Conservation (phyloP, 1,284 basidiomycete species). For the Neonothopanus nambi region DNA sequence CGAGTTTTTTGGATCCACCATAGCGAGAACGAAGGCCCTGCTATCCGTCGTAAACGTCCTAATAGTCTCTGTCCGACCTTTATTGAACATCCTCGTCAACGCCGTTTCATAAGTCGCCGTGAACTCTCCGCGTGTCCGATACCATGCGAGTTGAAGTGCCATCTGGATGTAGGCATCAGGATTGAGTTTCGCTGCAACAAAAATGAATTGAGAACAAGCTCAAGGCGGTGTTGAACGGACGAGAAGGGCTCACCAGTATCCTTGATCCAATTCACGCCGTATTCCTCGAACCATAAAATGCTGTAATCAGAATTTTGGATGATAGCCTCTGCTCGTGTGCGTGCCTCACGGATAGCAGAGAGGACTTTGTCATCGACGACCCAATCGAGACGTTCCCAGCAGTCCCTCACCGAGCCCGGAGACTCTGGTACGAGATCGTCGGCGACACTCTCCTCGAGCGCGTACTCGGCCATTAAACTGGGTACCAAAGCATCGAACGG, state of each 20-base stretch:
- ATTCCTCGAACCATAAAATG: constrained; percentile 84
- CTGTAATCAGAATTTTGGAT: constrained; percentile 84
- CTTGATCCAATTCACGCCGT: constrained; percentile 92
- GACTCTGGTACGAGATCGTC: constrained; percentile 30
- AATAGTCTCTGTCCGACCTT: constrained; percentile 93
- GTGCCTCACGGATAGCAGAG: constrained; percentile 62
- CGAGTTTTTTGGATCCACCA: constrained; percentile 56
- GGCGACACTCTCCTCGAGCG: constrained; percentile 66
- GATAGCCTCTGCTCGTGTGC: constrained; percentile 57
- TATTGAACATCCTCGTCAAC: constrained; percentile 87
- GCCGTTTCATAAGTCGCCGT: constrained; percentile 96
- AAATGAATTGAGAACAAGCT: constrained; percentile 36
- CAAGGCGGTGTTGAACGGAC: neutral
- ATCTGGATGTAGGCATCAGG: constrained; percentile 94
- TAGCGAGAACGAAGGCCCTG: constrained; percentile 78
- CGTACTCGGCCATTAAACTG: constrained; percentile 88
- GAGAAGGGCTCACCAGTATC: constrained; percentile 54
- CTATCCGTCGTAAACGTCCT: constrained; percentile 79
- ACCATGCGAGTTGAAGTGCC: constrained; percentile 93
- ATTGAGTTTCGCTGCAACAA: constrained; percentile 52
- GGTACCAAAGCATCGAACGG: constrained; percentile 92
- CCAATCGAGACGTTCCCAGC: constrained; percentile 79
- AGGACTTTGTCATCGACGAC: constrained; percentile 64
- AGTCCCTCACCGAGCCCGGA: constrained; percentile 24
- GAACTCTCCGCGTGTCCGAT: constrained; percentile 73